Percentiles rank a stretch among this genome's conserved stretches.
Conservation (phyloP, 306 rosid genomes). For the Sechiopsis laciniata region DNA sequence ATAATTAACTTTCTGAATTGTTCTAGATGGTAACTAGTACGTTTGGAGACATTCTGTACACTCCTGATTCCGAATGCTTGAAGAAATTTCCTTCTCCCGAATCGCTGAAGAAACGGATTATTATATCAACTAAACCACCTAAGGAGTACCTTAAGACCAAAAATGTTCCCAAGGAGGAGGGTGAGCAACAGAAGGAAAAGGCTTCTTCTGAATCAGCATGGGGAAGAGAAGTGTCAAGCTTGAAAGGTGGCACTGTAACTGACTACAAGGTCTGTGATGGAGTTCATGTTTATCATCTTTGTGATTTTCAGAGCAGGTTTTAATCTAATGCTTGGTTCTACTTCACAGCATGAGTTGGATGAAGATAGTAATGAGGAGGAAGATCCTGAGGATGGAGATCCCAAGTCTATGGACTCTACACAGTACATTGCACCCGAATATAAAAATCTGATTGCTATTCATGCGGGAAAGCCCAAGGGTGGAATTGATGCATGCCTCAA, state of each 20-base stretch:
- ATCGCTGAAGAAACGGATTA: constrained; percentile 64
- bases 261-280: constrained; percentile 57
- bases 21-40: constrained; percentile 66
- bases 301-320: not conserved
- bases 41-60: constrained; percentile 67
- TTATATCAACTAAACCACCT: constrained; percentile 97
- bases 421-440: constrained; percentile 67
- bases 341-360: constrained; percentile 47
- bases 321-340: constrained; percentile 8
- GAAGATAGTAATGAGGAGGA: constrained; percentile 44
- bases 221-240: constrained; percentile 72
- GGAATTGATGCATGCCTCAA: constrained; percentile 65
- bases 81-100: constrained; percentile 91
- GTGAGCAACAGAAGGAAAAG: constrained; percentile 40
- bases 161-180: constrained; percentile 51
- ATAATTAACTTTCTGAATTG: constrained; percentile 26
- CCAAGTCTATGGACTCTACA: constrained; percentile 36
- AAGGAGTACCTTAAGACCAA: constrained; percentile 78
- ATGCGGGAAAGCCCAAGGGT: constrained; percentile 97
- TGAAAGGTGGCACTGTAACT: constrained; percentile 30
- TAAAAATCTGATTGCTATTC: constrained; percentile 73
- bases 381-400: constrained; percentile 38
- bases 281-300: not conserved
- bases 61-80: constrained; percentile 60
- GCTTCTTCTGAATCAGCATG: constrained; percentile 55